Conservation (phyloP, 306 rosid genomes). For the Glycine tomentella region DNA sequence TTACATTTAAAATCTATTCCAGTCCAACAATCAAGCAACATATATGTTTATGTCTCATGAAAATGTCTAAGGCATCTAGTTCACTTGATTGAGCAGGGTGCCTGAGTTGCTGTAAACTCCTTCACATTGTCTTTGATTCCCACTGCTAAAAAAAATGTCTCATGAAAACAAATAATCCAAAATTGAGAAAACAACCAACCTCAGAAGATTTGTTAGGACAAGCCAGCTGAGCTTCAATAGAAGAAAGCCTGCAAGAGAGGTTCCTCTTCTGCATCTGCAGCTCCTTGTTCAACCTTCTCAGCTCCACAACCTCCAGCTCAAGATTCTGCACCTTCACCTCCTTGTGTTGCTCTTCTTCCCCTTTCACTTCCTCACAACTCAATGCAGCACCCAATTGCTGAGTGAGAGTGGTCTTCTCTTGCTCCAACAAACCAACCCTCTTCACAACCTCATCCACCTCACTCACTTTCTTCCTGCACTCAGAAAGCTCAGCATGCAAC, state of each 20-base stretch:
- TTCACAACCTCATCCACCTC: conserved; percentile 66
- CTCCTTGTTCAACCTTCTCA: conserved; percentile 91
- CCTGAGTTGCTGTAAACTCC: too few species aligned
- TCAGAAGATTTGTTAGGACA: conserved; percentile 67
- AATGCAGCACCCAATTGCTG: conserved; percentile 58
- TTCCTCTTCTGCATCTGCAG: conserved; percentile 91
- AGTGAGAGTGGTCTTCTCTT: conserved; percentile 62
- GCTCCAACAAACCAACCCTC: conserved; percentile 65
- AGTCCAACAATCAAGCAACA: not conserved
- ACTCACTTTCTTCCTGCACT: conserved; percentile 58
- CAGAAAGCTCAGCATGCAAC: conserved; percentile 75
- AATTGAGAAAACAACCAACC: conserved; percentile 53
- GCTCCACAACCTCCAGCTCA: conserved; percentile 88
- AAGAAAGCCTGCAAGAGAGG: conserved; percentile 75
- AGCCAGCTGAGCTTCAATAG: conserved; percentile 70
- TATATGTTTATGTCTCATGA: not conserved
- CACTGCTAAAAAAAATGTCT: too few species aligned
- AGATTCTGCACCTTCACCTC: conserved; percentile 50
- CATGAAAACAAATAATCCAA: too few species aligned
- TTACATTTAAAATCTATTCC: not conserved
- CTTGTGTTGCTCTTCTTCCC: conserved; percentile 31
- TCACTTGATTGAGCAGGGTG: too few species aligned
- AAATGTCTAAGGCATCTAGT: too few species aligned
- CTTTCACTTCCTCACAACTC: conserved; percentile 48
- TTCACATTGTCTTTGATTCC: too few species aligned